A percentile compares a stretch with the other conserved stretches of the same genome.
These are phyloP conservation scores for Lasiosphaeria ovina DNA, from an alignment of 495 filamentous ascomycete genomes.

Conservation along the genomic window DNA sequence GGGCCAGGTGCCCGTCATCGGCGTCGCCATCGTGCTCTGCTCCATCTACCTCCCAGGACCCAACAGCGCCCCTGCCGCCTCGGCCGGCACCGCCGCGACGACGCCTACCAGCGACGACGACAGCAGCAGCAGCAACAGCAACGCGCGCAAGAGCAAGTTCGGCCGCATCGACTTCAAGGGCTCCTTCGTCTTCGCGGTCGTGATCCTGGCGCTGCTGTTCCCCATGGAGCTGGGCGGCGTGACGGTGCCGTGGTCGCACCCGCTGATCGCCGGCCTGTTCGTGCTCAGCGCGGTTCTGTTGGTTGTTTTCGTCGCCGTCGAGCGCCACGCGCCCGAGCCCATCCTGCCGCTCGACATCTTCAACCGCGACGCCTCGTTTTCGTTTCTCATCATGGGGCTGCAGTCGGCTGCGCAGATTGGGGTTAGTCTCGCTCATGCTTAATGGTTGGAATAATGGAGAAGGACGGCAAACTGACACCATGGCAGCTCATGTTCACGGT, in stretches of 20 bases:
- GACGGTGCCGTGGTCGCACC: conserved; percentile 55
- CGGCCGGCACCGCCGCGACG: conserved; percentile 1
- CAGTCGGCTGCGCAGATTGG: conserved; percentile 58
- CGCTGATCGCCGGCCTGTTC: conserved; percentile 39
- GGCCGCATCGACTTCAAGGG: conserved; percentile 61
- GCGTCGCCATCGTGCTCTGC: conserved; percentile 51
- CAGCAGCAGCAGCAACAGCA: conserved; percentile 23
- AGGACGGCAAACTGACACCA: background rate
- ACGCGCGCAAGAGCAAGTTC: conserved; percentile 34
- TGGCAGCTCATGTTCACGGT: conserved; percentile 55
- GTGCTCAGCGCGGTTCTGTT: conserved; percentile 36
- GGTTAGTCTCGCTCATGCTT: conserved; percentile 37
- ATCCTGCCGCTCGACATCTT: conserved; percentile 62
- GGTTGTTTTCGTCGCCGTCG: conserved; percentile 48
- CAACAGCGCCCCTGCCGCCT: background rate
- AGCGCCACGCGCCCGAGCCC: conserved; percentile 56
- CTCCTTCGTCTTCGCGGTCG: conserved; percentile 46
- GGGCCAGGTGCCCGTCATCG: conserved; percentile 55
- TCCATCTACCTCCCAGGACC: conserved; percentile 43
- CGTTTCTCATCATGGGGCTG: conserved; percentile 52
- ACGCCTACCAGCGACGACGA: background rate
- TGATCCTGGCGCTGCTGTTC: conserved; percentile 50
- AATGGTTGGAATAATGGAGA: background rate
- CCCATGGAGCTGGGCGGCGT: conserved; percentile 61
- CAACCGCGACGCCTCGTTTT: conserved; percentile 51